Conservation (phyloP, 805 yeast species). For the Kodamaea kaohsiungensis region DNA sequence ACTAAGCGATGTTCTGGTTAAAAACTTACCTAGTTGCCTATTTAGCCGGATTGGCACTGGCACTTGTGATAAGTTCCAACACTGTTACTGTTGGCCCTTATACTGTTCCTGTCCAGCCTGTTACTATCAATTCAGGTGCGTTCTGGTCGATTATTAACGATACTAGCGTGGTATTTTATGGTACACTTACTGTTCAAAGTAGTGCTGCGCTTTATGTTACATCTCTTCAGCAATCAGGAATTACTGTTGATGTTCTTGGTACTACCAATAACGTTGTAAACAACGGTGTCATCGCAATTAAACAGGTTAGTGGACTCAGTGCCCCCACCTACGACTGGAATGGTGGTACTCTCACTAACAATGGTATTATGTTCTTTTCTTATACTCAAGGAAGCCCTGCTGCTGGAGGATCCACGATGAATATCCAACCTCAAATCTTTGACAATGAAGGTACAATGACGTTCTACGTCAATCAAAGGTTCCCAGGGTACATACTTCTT, state of each 20-base stretch:
- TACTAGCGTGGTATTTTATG: constrained; percentile 12
- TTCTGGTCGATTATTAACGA: constrained; percentile 18
- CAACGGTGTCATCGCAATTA: constrained; percentile 17
- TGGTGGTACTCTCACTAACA: constrained; percentile 8
- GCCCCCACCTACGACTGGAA: constrained; percentile 9
- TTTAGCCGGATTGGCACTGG: no score
- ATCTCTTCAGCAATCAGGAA: constrained; percentile 7
- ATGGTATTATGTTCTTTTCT: constrained; percentile 12
- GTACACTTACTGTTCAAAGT: constrained; percentile 13
- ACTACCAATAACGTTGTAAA: constrained; percentile 14
- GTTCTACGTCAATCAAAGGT: constrained; percentile 17
- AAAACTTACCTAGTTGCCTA: no score
- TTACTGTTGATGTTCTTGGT: constrained; percentile 9
- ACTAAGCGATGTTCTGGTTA: no score
- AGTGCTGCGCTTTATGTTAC: constrained; percentile 18
- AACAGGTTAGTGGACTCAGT: constrained; percentile 12
- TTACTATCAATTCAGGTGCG: constrained; percentile 16
- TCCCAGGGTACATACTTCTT: constrained; percentile 9
- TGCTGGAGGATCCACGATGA: constrained; percentile 2
- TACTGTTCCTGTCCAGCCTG: background rate
- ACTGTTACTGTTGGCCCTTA: background rate
- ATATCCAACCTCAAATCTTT: background rate
- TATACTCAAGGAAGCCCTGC: constrained; percentile 11
- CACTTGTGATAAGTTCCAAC: no score
- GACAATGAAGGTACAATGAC: constrained; percentile 22